These are phyloP conservation scores for Pythium aristosporum DNA, from an alignment of 352 stramenopile genomes.

Conservation along the genomic window DNA sequence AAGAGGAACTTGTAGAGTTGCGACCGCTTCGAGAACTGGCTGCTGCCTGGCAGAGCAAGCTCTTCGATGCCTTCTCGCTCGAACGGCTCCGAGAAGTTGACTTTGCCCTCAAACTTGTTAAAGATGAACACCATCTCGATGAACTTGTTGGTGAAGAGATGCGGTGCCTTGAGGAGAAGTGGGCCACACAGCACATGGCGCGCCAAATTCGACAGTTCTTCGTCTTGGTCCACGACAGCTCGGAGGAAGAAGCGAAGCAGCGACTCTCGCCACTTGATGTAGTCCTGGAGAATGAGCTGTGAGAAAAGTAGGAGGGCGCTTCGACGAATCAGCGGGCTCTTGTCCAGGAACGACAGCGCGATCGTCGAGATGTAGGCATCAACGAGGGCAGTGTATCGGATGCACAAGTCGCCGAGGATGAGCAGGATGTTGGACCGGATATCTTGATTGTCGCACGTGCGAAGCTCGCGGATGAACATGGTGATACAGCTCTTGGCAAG, in stretches of 20 bases:
- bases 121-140: constrained; percentile 97
- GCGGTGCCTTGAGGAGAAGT: constrained; percentile 90
- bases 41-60: constrained; percentile 55
- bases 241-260: constrained; percentile 96
- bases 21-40: constrained; percentile 64
- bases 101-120: constrained; percentile 78
- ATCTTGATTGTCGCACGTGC: constrained; percentile 73
- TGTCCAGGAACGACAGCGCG: constrained; percentile 85
- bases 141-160: constrained; percentile 96
- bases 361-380: constrained; percentile 96
- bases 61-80: constrained; percentile 67
- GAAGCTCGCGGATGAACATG: constrained; percentile 94
- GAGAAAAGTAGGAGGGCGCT: constrained; percentile 95
- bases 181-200: constrained; percentile 91
- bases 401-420: constrained; percentile 95
- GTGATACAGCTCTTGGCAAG: constrained; percentile 94
- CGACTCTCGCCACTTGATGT: constrained; percentile 98
- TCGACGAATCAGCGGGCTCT: constrained; percentile 87
- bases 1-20: constrained; percentile 95
- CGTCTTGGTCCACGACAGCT: constrained; percentile 92
- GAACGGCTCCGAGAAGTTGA: constrained; percentile 64
- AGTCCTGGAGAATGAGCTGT: constrained; percentile 96
- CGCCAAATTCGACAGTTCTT: constrained; percentile 91
- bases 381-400: constrained; percentile 95
- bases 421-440: constrained; percentile 97